phyloP scores from a whole-genome alignment of 2,329 filamentous ascomycete species.

The Stagonosporopsis chrysanthemi region DNA sequence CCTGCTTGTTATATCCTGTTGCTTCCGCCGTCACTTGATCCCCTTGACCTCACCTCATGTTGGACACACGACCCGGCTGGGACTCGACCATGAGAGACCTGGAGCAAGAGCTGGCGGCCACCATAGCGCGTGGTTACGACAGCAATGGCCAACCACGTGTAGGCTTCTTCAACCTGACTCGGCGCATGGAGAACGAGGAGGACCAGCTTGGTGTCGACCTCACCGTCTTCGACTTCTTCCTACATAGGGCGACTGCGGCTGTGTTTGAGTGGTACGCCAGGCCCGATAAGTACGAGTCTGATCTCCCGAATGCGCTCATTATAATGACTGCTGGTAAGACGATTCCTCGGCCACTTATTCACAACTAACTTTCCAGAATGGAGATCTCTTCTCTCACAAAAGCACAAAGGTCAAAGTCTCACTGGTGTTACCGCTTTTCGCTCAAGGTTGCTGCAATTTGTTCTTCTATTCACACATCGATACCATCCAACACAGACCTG shows the following conservation, averaged over 20 bases:
- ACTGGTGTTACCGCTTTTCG: constrained; percentile 56
- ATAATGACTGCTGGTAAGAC: constrained; percentile 44
- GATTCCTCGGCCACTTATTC: background rate
- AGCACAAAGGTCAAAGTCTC: constrained; percentile 47
- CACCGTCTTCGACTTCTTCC: constrained; percentile 65
- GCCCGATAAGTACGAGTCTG: constrained; percentile 41
- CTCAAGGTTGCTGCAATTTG: constrained; percentile 57
- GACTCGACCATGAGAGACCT: constrained; percentile 29
- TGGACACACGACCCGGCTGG: constrained; percentile 25
- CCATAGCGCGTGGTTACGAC: constrained; percentile 25
- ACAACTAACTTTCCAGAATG: constrained; percentile 47
- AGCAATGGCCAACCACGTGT: constrained; percentile 31
- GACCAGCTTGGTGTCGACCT: constrained; percentile 59
- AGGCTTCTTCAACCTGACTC: constrained; percentile 43
- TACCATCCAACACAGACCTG: constrained; percentile 49
- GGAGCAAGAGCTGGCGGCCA: constrained; percentile 35
- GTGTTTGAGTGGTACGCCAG: constrained; percentile 50
- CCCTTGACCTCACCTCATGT: constrained; percentile 14
- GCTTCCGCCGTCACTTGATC: constrained; percentile 5
- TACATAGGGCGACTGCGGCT: constrained; percentile 55
- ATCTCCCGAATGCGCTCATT: constrained; percentile 41
- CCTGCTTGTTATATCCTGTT: constrained; percentile 21
- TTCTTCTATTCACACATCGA: constrained; percentile 54
- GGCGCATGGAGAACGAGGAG: constrained; percentile 45
- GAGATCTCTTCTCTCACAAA: constrained; percentile 52